Percentiles rank a stretch among this genome's conserved stretches.
Evolutionary conservation across 371 early-diverging fungal genomes (phyloP).

Genomic region (Entomophthora muscae): DNA sequence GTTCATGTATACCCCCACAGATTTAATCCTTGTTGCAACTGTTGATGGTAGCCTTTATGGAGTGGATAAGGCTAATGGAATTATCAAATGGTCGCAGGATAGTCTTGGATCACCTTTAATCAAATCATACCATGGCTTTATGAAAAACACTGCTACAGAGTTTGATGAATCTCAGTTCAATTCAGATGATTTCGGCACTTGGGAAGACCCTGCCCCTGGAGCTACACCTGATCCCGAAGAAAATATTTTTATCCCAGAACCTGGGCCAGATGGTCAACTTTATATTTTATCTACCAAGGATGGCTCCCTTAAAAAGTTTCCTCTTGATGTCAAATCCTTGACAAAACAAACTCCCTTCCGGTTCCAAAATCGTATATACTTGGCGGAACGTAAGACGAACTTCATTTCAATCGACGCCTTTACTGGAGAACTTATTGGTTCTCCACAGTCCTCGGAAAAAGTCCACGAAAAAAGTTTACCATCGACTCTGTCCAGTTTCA

Average conservation of each 20-base stretch:
- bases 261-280: constrained; percentile 48
- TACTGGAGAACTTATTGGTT: constrained; percentile 35
- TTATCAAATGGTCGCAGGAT: constrained; percentile 26
- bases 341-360: constrained; percentile 38
- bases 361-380: constrained; percentile 35
- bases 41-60: constrained; percentile 43
- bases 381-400: constrained; percentile 40
- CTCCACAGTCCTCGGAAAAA: constrained; percentile 8
- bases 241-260: constrained; percentile 56
- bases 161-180: not conserved
- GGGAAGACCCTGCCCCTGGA: not conserved
- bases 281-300: constrained; percentile 30
- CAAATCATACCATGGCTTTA: constrained; percentile 2
- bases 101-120: constrained; percentile 9
- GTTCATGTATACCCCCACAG: not conserved
- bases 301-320: constrained; percentile 39
- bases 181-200: not conserved
- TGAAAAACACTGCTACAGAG: not conserved
- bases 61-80: constrained; percentile 24
- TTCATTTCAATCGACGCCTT: constrained; percentile 51
- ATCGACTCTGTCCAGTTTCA: not conserved
- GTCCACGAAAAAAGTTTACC: too few relatives aligned
- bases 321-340: constrained; percentile 46
- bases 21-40: constrained; percentile 21
- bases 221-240: constrained; percentile 12